A percentile compares a stretch with the other conserved stretches of the same genome.
phyloP scores from a whole-genome alignment of 2,329 filamentous ascomycete genomes.

The Aspergillus sp. region DNA sequence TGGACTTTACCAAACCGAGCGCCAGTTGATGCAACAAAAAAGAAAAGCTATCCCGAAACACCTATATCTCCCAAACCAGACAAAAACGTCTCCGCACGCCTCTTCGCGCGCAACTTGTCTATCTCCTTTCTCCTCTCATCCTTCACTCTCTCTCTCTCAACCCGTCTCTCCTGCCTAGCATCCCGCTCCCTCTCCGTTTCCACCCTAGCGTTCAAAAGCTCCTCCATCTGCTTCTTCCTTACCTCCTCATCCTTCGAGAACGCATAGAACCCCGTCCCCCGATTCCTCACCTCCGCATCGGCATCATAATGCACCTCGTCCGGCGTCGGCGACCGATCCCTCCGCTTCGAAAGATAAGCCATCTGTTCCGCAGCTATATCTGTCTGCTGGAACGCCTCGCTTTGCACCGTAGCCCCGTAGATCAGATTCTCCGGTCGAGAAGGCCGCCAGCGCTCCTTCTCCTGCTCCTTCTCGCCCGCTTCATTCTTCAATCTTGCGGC shows the following conservation, averaged over 20 bases:
- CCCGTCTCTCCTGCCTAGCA: conserved; percentile 57
- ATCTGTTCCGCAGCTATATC: conserved; percentile 65
- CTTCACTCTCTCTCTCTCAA: conserved; percentile 61
- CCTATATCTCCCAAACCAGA: conserved; percentile 51
- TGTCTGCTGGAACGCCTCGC: conserved; percentile 76
- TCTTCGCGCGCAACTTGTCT: conserved; percentile 58
- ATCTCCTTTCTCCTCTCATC: conserved; percentile 56
- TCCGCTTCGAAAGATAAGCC: conserved; percentile 72
- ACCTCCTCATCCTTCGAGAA: conserved; percentile 75
- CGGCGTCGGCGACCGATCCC: conserved; percentile 77
- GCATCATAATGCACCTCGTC: conserved; percentile 83
- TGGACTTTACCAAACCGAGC: background rate
- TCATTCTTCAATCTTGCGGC: conserved; percentile 56
- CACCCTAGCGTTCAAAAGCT: conserved; percentile 64
- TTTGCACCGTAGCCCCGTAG: conserved; percentile 81
- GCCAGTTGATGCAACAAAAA: background rate
- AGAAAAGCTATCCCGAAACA: conserved; percentile 1
- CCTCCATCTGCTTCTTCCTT: conserved; percentile 72
- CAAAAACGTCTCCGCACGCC: conserved; percentile 72
- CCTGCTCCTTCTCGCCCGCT: background rate
- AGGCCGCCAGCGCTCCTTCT: conserved; percentile 37
- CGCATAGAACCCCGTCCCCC: conserved; percentile 88
- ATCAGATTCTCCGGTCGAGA: conserved; percentile 70
- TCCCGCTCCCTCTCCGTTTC: conserved; percentile 66
- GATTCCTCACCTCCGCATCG: conserved; percentile 75